Percentiles rank a stretch among this genome's conserved stretches.
These are phyloP conservation scores for Spatholobus suberectus DNA, from an alignment of 306 rosid species.

Conservation along the genomic window DNA sequence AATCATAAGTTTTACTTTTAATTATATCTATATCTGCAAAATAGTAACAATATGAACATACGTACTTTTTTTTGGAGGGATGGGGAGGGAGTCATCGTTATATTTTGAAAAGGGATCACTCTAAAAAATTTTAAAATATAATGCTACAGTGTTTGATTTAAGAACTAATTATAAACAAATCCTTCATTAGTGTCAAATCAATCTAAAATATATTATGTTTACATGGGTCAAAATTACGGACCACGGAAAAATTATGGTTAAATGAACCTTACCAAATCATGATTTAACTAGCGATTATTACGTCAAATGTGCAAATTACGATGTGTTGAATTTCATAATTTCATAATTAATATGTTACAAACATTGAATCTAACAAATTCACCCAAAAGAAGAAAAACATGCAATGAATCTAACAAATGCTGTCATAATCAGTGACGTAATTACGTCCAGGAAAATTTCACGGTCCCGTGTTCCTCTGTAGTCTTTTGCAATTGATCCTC, in stretches of 20 bases:
- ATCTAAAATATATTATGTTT: neutral
- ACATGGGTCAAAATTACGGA: neutral
- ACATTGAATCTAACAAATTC: conserved; percentile 38
- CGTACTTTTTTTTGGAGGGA: neutral
- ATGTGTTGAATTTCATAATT: neutral
- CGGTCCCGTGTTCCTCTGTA: neutral
- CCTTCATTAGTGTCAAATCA: neutral
- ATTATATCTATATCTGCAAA: neutral
- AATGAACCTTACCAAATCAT: neutral
- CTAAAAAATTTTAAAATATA: neutral
- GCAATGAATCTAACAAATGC: conserved; percentile 33
- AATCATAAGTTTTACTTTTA: neutral
- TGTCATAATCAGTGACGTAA: neutral
- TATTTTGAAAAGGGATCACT: neutral
- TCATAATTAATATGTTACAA: neutral
- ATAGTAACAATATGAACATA: neutral
- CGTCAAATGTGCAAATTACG: conserved; percentile 1
- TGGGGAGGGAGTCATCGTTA: neutral
- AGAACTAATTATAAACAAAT: neutral
- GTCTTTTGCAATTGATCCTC: neutral
- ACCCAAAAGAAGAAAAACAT: neutral
- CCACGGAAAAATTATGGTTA: neutral
- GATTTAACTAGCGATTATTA: neutral
- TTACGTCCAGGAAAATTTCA: neutral
- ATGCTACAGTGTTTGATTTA: neutral